These are phyloP conservation scores for Entomophthora muscae DNA, from an alignment of 371 early-diverging fungal species.

Conservation along the genomic window DNA sequence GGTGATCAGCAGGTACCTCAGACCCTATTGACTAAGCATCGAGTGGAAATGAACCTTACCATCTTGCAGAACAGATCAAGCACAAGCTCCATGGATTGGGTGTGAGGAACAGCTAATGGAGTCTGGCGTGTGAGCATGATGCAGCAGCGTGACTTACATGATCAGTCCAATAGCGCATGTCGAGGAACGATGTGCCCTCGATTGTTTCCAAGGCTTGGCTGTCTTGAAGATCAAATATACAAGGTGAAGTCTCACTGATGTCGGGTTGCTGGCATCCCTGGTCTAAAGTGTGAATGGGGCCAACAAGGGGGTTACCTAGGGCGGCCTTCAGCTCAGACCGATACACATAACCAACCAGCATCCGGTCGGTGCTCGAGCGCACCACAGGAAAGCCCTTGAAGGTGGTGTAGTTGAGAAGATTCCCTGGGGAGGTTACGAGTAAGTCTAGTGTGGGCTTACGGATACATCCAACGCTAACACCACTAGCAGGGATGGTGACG, in stretches of 20 bases:
- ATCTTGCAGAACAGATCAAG: slow-evolving; percentile 55
- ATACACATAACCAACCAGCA: slow-evolving; percentile 53
- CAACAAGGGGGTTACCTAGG: slow-evolving; percentile 21
- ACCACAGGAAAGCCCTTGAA: slow-evolving; percentile 64
- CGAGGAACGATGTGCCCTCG: slow-evolving; percentile 31
- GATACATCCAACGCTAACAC: slow-evolving; percentile 27
- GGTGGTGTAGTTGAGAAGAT: slow-evolving; percentile 23
- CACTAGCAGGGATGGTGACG: slow-evolving; percentile 27
- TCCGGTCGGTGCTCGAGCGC: slow-evolving; percentile 21
- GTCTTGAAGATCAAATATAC: slow-evolving; percentile 15
- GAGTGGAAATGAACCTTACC: slow-evolving; percentile 13
- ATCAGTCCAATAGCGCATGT: slow-evolving; percentile 42
- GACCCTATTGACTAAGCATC: slow-evolving; percentile 19
- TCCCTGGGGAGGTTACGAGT: slow-evolving; percentile 12
- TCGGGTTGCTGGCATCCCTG: slow-evolving; percentile 12
- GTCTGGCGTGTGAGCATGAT: slow-evolving; percentile 17
- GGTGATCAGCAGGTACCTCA: slow-evolving; percentile 36
- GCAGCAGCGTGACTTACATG: slow-evolving; percentile 16
- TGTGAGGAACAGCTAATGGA: slow-evolving; percentile 41
- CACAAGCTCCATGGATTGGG: slow-evolving; percentile 52
- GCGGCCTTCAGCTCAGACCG: slow-evolving; percentile 50
- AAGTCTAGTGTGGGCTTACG: slow-evolving; percentile 9
- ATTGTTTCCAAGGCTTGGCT: slow-evolving; percentile 16
- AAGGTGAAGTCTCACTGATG: slow-evolving; percentile 16
- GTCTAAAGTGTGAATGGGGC: slow-evolving; percentile 1